Base-by-base conservation (phyloP, 306 rosid genomes). In the Styphnolobium japonicum region DNA sequence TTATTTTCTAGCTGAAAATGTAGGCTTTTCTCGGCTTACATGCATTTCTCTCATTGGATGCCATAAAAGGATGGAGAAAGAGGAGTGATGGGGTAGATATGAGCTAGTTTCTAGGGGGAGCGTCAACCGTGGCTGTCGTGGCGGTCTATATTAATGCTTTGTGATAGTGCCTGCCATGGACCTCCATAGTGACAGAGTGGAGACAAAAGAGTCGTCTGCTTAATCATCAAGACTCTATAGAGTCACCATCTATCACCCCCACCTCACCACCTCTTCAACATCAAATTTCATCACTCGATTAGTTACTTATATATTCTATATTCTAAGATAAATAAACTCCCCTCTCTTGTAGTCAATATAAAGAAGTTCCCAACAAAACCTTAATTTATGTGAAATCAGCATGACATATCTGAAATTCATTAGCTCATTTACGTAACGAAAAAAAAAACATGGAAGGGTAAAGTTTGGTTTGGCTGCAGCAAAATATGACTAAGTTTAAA, bases 41-140 rank as follows among this genome's bases (percentile, higher is more conserved):
- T 75, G 65, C 67, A 49, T 62, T 79, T 53, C 5, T 2, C n/a
- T 80, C 95, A 85, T 90, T 86, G 91, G 97, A 90, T 90, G 83
- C 90, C 88, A 88, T 84, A 80, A 90, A 84, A 90, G 82, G 84
- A 73, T 63, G 74, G 71, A 56, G 89, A 87, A 87, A 83, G 86
- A 61, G 53, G 53, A 19, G 75, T 22, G 42, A 68, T 69, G 76
- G 75, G 57, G 69, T 15, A 34, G 46, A 45, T 34, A 21, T 31
- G 46, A 61, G 84, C 62, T 72, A 80, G 82, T 85, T 57, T 89
- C 87, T 84, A 90, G 92, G 93, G 89, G 92, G 89, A 88, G 94
- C 86, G 82, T 82, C 86, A 84, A 88, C 91, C 81, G 81, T 80
- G 83, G 68, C 5, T 86, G 81, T 81, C 64, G 66, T 89, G 67